Conservation (phyloP, 495 filamentous ascomycete species). For the Pyrenopolyporus hunteri region DNA sequence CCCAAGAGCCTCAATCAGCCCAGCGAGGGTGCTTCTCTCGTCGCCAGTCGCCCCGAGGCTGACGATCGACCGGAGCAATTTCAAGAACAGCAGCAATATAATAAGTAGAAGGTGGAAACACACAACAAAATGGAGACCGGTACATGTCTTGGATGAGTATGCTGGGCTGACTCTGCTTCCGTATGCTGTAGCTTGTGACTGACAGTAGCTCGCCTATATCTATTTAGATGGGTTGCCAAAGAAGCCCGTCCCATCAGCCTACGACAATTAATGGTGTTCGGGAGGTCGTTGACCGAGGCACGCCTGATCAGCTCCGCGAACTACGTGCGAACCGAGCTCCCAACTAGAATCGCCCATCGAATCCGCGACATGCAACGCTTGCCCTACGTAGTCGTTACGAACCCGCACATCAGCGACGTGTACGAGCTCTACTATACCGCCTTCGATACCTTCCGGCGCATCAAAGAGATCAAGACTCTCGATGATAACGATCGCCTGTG, state of each 20-base stretch:
- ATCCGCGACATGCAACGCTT: constrained; percentile 97
- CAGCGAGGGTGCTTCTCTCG: constrained; percentile 10
- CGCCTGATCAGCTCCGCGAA: constrained; percentile 93
- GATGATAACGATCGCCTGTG: constrained; percentile 94
- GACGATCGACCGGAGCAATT: not conserved
- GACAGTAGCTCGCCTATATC: constrained; percentile 25
- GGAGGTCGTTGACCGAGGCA: constrained; percentile 84
- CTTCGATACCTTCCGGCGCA: constrained; percentile 84
- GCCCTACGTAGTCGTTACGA: constrained; percentile 95
- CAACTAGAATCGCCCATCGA: constrained; percentile 88
- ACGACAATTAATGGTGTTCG: constrained; percentile 92
- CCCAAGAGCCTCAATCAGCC: constrained; percentile 18
- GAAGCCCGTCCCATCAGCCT: constrained; percentile 87
- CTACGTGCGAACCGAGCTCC: constrained; percentile 94
- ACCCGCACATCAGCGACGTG: constrained; percentile 88
- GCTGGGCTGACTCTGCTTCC: constrained; percentile 29
- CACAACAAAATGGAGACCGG: constrained; percentile 75
- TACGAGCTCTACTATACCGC: constrained; percentile 97
- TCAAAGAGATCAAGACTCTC: constrained; percentile 80
- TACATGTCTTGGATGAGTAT: constrained; percentile 87
- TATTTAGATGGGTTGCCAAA: constrained; percentile 79
- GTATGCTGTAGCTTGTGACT: constrained; percentile 31
- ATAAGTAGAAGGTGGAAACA: constrained; percentile 25
- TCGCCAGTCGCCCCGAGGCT: constrained; percentile 12
- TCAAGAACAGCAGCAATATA: not conserved